phyloP scores from a whole-genome alignment of 768 basidiomycete species.

The Lanmaoa rubissima region DNA sequence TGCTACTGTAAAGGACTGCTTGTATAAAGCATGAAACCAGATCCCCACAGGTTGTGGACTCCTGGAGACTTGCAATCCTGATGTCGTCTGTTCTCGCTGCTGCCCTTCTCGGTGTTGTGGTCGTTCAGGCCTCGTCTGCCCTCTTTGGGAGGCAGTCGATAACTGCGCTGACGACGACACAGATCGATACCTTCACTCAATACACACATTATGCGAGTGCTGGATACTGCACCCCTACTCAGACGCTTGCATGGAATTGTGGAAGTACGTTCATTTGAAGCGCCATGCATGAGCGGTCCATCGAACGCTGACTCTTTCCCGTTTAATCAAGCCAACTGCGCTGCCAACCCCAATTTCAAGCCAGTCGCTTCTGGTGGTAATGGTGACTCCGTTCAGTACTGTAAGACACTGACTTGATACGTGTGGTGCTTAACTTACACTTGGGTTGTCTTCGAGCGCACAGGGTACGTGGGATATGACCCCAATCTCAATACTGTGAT shows the following conservation, averaged over 20 bases:
- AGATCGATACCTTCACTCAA: constrained; percentile 44
- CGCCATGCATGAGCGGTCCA: background rate
- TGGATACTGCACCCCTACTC: constrained; percentile 45
- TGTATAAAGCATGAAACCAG: background rate
- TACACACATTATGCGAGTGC: constrained; percentile 52
- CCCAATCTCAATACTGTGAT: constrained; percentile 37
- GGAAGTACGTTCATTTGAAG: constrained; percentile 41
- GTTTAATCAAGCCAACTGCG: constrained; percentile 40
- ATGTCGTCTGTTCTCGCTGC: constrained; percentile 22
- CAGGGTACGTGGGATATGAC: constrained; percentile 57
- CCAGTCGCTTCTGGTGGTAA: constrained; percentile 50
- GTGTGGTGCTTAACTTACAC: background rate
- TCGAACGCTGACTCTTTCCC: background rate
- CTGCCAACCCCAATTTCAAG: constrained; percentile 46
- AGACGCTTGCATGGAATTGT: constrained; percentile 51
- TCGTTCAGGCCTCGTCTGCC: constrained; percentile 21
- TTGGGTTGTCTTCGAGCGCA: background rate
- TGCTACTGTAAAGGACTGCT: constrained; percentile 1
- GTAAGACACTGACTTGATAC: constrained; percentile 23
- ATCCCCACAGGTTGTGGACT: background rate
- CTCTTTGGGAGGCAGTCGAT: constrained; percentile 38
- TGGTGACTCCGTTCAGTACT: constrained; percentile 42
- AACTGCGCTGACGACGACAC: constrained; percentile 36
- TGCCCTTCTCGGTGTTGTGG: constrained; percentile 12
- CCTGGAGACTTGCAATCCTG: background rate